Evolutionary conservation across 106 monocot species (phyloP), one percentile per base, ranked within the genome.

Genomic region (Amphibolis antarctica): DNA sequence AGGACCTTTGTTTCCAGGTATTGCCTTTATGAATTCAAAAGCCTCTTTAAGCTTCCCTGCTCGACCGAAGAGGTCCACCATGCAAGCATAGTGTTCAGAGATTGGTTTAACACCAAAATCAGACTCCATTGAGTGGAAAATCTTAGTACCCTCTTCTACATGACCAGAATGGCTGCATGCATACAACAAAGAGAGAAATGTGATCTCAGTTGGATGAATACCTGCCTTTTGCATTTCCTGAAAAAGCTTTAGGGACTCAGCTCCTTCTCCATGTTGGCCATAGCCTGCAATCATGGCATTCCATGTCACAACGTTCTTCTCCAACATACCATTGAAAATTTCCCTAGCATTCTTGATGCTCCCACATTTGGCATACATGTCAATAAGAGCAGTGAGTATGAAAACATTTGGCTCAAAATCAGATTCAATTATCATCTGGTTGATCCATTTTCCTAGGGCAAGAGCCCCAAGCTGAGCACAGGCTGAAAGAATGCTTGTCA

Each of bases 361-460:
- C 44, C 86, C 84, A 53, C 92, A 92, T 51, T 86, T 92, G 5
- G 86, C 86, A 69, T 92, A 92, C 92, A 92, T 92, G 69, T 92
- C 92, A 17, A 92, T 82, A n/a, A 92, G 62, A 17, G 87, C 84
- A 0, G 87, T 92, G 42, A 53, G 77, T 1, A 92, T 79, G 44
- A 71, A 92, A n/a, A 92, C 82, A 74, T 92, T 92, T 22, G 72
- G 46, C 66, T 92, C 79, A 5, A 92, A 51, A 5, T 80, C 51
- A 27, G 84, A 71, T 60, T 80, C 63, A 0, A 70, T 21, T 28
- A 87, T 78, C 22, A 80, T 76, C 21, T 19, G 43, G 50, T 80
- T 81, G 1, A 82, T 73, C 92, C 84, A 80, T 65, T 76, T 87
- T 10, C 92, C 92, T 44, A 92, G 23, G 7, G 73, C 56, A 24